phyloP scores from a whole-genome alignment of 495 filamentous ascomycete species.

The Mycothermus thermophilus region DNA sequence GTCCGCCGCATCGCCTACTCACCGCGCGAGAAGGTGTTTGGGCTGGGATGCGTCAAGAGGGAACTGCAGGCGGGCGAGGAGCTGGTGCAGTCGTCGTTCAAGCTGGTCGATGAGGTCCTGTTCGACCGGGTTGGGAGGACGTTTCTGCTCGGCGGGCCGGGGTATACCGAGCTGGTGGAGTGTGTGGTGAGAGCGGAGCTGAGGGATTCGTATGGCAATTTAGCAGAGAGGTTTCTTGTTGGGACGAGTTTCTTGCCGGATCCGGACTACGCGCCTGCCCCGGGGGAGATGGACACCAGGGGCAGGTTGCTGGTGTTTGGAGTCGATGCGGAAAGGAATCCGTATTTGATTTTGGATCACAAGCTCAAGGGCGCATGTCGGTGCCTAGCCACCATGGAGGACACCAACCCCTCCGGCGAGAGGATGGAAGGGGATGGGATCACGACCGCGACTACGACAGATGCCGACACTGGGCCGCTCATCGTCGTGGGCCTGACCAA shows the following conservation, averaged over 20 bases:
- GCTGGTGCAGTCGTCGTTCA: conserved; percentile 34
- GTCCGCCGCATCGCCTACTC: conserved; percentile 83
- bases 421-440: too few species aligned
- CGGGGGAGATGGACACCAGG: conserved; percentile 29
- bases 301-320: conserved; percentile 80
- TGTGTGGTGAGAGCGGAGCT: conserved; percentile 68
- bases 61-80: conserved; percentile 33
- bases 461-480: too few species aligned
- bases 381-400: conserved; percentile 56
- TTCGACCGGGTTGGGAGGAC: conserved; percentile 32
- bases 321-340: conserved; percentile 54
- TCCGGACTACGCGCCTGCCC: conserved; percentile 13
- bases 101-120: conserved; percentile 38
- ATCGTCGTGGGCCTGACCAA: conserved; percentile 80
- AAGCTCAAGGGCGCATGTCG: conserved; percentile 64
- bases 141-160: conserved; percentile 33
- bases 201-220: conserved; percentile 43
- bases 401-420: too few species aligned
- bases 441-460: too few species aligned
- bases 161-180: conserved; percentile 67
- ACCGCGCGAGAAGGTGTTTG: conserved; percentile 63
- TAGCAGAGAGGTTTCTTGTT: conserved; percentile 70
- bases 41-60: conserved; percentile 69
- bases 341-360: conserved; percentile 52
- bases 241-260: conserved; percentile 71